Evolutionary conservation across 2,329 filamentous ascomycete species (phyloP).

Genomic region (Beauveria sp.): DNA sequence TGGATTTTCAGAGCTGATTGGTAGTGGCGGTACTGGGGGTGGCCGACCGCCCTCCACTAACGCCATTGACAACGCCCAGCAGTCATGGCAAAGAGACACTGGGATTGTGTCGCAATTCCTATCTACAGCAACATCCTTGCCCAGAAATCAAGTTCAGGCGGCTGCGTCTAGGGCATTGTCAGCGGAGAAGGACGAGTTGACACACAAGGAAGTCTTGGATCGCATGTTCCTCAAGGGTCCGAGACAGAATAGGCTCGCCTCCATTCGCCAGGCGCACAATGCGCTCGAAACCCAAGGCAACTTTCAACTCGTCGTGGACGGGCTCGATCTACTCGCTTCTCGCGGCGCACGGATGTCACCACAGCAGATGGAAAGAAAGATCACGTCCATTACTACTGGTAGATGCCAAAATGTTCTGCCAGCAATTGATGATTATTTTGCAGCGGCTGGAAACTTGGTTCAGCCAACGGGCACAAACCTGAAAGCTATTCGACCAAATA

Average conservation of each 20-base stretch:
- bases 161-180: not conserved
- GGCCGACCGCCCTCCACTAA: not conserved
- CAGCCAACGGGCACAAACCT: not conserved
- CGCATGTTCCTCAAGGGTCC: not conserved
- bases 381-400: not conserved
- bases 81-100: not conserved
- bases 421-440: not conserved
- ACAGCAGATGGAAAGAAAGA: not conserved
- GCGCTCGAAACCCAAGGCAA: not conserved
- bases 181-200: not conserved
- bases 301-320: not conserved
- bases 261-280: not conserved
- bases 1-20: not conserved
- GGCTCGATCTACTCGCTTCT: not conserved
- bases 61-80: not conserved
- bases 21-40: not conserved
- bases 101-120: not conserved
- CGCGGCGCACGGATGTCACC: not conserved
- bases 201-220: not conserved
- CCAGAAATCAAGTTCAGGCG: not conserved
- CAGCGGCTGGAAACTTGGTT: not conserved
- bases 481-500: not conserved
- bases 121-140: not conserved
- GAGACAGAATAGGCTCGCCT: not conserved
- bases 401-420: not conserved